Conservation (phyloP, 2,329 filamentous ascomycete genomes). For the Aspergillus novofumigatus region DNA sequence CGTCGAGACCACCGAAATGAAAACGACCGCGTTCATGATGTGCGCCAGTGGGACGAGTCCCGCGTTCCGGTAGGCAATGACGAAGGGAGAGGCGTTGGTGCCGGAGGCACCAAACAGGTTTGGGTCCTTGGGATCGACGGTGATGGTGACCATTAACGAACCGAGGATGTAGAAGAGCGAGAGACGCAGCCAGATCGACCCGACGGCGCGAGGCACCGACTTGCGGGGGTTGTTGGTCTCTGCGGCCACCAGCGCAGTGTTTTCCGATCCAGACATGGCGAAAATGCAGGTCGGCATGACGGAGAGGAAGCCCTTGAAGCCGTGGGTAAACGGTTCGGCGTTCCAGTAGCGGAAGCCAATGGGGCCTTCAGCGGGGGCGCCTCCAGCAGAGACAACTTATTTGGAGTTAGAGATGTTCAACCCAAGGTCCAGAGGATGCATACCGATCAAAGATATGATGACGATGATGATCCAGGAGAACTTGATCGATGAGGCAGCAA, state of each 20-base stretch:
- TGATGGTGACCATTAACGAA: constrained; percentile 44
- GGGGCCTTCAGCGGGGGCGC: constrained; percentile 34
- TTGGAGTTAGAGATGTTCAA: not conserved
- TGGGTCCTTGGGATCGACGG: constrained; percentile 37
- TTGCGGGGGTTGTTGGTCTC: constrained; percentile 43
- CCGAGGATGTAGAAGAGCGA: constrained; percentile 45
- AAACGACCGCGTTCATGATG: constrained; percentile 48
- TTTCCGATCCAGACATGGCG: constrained; percentile 42
- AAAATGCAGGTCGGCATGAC: constrained; percentile 38
- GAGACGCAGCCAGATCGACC: constrained; percentile 45
- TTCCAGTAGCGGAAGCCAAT: constrained; percentile 48
- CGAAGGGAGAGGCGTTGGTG: constrained; percentile 45
- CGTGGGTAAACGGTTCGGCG: constrained; percentile 39
- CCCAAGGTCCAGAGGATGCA: not conserved
- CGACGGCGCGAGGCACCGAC: constrained; percentile 43
- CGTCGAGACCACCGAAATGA: constrained; percentile 45
- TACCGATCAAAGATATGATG: constrained; percentile 42
- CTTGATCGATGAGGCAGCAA: constrained; percentile 43
- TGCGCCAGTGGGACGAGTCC: constrained; percentile 40
- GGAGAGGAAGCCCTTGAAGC: constrained; percentile 42
- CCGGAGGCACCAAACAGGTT: constrained; percentile 41
- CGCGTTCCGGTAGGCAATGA: constrained; percentile 41
- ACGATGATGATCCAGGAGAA: constrained; percentile 48
- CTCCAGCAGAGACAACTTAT: constrained; percentile 44
- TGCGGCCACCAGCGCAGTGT: constrained; percentile 41